Percentiles rank a stretch among this genome's conserved stretches.
phyloP scores from a whole-genome alignment of 2,329 filamentous ascomycete species.

The Myriosclerotinia curreyana region DNA sequence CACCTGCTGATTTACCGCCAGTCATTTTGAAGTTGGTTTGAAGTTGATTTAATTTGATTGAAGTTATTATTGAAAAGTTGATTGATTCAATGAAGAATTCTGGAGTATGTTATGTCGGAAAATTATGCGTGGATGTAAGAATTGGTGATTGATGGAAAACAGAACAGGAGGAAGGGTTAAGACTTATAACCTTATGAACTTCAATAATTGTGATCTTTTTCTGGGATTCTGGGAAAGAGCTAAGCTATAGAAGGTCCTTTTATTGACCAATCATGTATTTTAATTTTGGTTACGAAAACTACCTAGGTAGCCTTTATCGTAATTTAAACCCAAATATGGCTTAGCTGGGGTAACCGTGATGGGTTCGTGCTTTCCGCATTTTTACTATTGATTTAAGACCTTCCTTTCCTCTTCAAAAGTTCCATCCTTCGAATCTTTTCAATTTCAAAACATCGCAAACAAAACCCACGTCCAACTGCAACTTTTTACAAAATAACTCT shows the following conservation, averaged over 20 bases:
- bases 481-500: slow-evolving; percentile 11
- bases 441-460: neutral
- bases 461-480: neutral
- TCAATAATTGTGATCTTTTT: no score
- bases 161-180: neutral
- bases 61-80: slow-evolving; percentile 21
- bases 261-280: no score
- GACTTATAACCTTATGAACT: neutral
- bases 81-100: neutral
- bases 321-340: no score
- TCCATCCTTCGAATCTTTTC: slow-evolving; percentile 4
- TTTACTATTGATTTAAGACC: neutral
- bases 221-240: no score
- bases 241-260: no score
- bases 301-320: no score
- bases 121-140: neutral
- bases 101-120: slow-evolving; percentile 5
- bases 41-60: slow-evolving; percentile 8
- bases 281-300: no score
- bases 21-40: slow-evolving; percentile 79
- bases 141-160: neutral
- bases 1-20: slow-evolving; percentile 95
- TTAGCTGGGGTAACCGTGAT: no score
- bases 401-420: slow-evolving; percentile 6
- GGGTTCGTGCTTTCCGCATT: no score